Evolutionary conservation across 2,329 filamentous ascomycete species (phyloP).

Genomic region (Apiospora phragmitis): DNA sequence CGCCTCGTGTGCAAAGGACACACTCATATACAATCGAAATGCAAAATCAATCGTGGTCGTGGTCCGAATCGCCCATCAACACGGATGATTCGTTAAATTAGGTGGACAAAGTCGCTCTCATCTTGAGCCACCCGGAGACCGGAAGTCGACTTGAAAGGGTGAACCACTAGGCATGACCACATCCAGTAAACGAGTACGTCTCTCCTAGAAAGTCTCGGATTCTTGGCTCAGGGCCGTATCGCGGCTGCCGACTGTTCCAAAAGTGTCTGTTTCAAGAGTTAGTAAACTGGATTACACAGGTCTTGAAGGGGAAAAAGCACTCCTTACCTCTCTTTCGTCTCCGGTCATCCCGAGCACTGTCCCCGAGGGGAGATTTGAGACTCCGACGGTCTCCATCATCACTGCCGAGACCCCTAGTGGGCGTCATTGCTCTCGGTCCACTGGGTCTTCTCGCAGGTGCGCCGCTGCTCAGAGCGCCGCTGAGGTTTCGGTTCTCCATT

Average conservation of each 20-base stretch:
- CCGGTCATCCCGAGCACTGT: conserved; percentile 36
- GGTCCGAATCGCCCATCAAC: neutral
- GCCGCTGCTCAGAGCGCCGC: conserved; percentile 47
- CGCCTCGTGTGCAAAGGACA: neutral
- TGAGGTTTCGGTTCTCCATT: conserved; percentile 59
- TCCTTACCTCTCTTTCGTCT: conserved; percentile 58
- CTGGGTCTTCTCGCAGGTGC: conserved; percentile 56
- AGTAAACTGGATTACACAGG: neutral
- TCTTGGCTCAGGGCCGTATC: conserved; percentile 44
- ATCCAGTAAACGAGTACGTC: conserved; percentile 29
- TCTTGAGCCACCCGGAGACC: neutral
- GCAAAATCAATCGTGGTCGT: neutral
- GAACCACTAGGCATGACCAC: conserved; percentile 25
- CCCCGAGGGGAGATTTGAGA: conserved; percentile 6
- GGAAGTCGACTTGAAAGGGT: conserved; percentile 32
- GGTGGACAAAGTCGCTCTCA: neutral
- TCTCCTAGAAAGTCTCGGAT: conserved; percentile 53
- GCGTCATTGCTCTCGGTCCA: conserved; percentile 62
- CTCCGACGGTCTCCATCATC: conserved; percentile 44
- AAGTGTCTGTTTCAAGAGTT: conserved; percentile 45
- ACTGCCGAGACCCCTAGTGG: conserved; percentile 46
- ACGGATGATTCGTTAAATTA: neutral
- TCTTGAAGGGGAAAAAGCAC: neutral
- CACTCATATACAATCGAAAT: conserved; percentile 3
- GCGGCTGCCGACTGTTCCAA: conserved; percentile 46